These are phyloP conservation scores for Calonectria pseudoturangicola DNA, from an alignment of 2,329 filamentous ascomycete species.

Conservation along the genomic window DNA sequence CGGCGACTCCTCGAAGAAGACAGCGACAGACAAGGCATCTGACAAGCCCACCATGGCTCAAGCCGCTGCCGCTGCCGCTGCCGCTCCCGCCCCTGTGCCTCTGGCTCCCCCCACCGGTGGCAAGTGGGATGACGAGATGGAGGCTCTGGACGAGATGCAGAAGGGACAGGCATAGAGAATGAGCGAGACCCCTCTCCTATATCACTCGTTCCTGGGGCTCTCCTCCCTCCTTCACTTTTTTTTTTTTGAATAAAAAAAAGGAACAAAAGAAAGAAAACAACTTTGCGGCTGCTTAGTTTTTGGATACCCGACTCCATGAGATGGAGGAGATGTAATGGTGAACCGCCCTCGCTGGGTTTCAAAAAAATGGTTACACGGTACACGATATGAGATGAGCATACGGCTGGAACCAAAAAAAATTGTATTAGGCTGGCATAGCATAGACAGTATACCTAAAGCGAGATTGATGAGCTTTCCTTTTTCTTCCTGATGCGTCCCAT, in stretches of 20 bases:
- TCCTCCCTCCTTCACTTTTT: not conserved
- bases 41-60: constrained; percentile 57
- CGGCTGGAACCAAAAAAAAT: constrained; percentile 44
- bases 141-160: constrained; percentile 66
- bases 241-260: constrained; percentile 1
- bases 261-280: constrained; percentile 25
- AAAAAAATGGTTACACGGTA: constrained; percentile 1
- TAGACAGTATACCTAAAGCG: constrained; percentile 49
- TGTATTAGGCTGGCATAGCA: constrained; percentile 49
- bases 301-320: constrained; percentile 21
- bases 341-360: not conserved
- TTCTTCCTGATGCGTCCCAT: constrained; percentile 12
- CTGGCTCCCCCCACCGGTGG: constrained; percentile 59
- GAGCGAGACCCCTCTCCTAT: not conserved
- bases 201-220: not conserved
- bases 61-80: constrained; percentile 48
- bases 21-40: constrained; percentile 32
- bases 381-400: constrained; percentile 33
- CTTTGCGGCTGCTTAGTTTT: constrained; percentile 12
- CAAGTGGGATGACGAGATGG: constrained; percentile 77
- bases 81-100: constrained; percentile 47
- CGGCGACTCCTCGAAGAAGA: constrained; percentile 52
- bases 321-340: constrained; percentile 38
- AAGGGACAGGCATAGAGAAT: constrained; percentile 46
- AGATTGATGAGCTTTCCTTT: constrained; percentile 46